These are phyloP conservation scores for Tilletiopsis washingtonensis DNA, from an alignment of 1,284 basidiomycete species.

Conservation along the genomic window DNA sequence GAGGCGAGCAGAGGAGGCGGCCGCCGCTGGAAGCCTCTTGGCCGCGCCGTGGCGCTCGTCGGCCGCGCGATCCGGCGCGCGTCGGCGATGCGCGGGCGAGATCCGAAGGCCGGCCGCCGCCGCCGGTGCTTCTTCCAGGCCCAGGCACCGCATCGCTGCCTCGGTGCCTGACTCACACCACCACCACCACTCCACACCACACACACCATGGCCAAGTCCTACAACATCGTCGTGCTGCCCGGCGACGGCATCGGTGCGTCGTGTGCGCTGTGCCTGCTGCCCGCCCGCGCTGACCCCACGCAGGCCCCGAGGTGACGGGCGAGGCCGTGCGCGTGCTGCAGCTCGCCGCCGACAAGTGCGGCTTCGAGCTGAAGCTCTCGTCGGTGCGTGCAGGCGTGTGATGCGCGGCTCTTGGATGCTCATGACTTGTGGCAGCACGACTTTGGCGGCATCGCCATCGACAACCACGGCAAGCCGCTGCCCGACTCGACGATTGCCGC, in stretches of 20 bases:
- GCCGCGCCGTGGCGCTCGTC: too few species aligned
- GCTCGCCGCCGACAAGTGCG: constrained; percentile 60
- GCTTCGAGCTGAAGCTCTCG: constrained; percentile 61
- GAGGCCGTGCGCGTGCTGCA: constrained; percentile 82
- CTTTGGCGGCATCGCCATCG: constrained; percentile 92
- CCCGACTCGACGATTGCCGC: constrained; percentile 70
- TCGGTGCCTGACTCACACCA: too few species aligned
- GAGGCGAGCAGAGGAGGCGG: too few species aligned
- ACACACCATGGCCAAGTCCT: constrained; percentile 7
- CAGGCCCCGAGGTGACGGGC: constrained; percentile 86
- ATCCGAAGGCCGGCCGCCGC: too few species aligned
- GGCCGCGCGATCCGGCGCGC: too few species aligned
- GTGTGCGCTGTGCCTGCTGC: not conserved
- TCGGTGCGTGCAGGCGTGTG: constrained; percentile 7
- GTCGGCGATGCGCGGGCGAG: too few species aligned
- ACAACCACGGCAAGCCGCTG: constrained; percentile 71
- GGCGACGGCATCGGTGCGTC: constrained; percentile 90
- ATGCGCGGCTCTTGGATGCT: constrained; percentile 49
- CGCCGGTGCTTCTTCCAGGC: too few species aligned
- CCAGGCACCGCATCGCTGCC: too few species aligned
- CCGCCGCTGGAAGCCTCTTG: too few species aligned
- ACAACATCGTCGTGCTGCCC: constrained; percentile 74
- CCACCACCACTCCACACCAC: too few species aligned
- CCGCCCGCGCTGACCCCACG: constrained; percentile 3
- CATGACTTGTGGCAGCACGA: constrained; percentile 53